Percentiles rank a stretch among this genome's conserved stretches.
These are phyloP conservation scores for Aspergillus nidulans DNA, from an alignment of 495 filamentous ascomycete species.

Conservation along the genomic window DNA sequence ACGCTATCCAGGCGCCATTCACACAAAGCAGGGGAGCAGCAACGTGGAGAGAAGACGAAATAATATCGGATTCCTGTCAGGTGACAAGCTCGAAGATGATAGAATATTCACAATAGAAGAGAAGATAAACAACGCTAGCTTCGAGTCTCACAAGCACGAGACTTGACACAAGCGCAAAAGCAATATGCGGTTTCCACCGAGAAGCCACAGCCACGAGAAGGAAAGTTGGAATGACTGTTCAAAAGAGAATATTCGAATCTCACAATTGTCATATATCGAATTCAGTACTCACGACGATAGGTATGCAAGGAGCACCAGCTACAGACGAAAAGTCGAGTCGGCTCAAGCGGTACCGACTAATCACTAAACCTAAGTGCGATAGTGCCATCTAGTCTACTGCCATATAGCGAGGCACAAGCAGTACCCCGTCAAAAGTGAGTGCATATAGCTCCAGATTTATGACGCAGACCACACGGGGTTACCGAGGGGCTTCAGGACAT, in stretches of 20 bases:
- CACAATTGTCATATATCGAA: background rate
- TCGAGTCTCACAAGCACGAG: background rate
- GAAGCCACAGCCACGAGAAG: conserved; percentile 1
- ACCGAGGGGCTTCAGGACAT: conserved; percentile 54
- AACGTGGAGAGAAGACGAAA: conserved; percentile 13
- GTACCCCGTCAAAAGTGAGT: background rate
- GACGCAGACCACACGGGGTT: conserved; percentile 25
- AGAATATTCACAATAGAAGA: conserved; percentile 41
- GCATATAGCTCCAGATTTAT: background rate
- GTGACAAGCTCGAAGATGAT: conserved; percentile 20
- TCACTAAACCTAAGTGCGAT: background rate
- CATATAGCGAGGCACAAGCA: background rate
- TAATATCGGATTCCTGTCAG: conserved; percentile 17
- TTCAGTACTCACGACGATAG: background rate
- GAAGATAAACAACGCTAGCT: conserved; percentile 8
- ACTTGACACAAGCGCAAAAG: background rate
- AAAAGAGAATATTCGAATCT: conserved; percentile 1
- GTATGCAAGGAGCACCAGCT: background rate
- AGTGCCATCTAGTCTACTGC: background rate
- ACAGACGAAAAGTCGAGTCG: background rate
- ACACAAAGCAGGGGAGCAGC: conserved; percentile 13
- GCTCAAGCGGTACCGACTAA: background rate
- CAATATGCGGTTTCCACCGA: background rate
- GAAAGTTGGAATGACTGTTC: conserved; percentile 1
- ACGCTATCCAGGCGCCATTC: conserved; percentile 20